Base-by-base conservation (phyloP, 1,139 yeast species). In the Geotrichum bryndzae region DNA sequence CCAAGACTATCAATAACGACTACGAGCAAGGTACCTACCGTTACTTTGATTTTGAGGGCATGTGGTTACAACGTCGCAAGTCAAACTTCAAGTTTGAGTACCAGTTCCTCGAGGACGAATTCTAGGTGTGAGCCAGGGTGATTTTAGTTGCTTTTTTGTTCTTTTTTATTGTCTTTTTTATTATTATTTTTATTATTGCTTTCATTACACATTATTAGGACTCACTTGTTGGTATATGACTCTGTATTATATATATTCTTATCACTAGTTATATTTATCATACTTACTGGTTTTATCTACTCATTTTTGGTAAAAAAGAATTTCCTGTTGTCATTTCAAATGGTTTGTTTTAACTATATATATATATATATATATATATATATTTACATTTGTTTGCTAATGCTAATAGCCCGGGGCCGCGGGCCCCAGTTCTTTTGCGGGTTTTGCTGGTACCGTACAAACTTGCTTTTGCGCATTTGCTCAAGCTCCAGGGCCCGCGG, bases 391-490 rank as follows among this genome's bases (percentile, higher is more conserved):
- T 18, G 18, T 1, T 18, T 18, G 18, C 18, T 18, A 18, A 18
- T 18, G 18, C 18, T 18, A 18, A 18, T 18, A 18, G 18, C 18
- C 18, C 18, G 18, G 18, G 18, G 18, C 18, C 18, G 18, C 50
- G 97, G 99, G 0, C 99, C 99, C 99, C 99, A 94, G 72, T 89
- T 87, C 74, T 88, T 90, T 1, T 90, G 83, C 13, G 99, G 99
- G 72, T 92, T 92, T 70, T 87, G 91, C 73, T 91, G 99, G 74
- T 82, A 92, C 68, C 97, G 81, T 22, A 90, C 90, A 72, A 92
- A 83, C 75, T 90, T 90, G 65, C 89, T 79, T 66, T 83, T 86
- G 68, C 97, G 81, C 63, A 90, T 77, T 62, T 76, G 78, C 66
- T 84, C 84, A 64, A 78, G 80, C 46, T 77, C 80, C 68, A 87